Evolutionary conservation across 129 eudicot genomes (phyloP).

Genomic region (Centrapalus pauciflorus): DNA sequence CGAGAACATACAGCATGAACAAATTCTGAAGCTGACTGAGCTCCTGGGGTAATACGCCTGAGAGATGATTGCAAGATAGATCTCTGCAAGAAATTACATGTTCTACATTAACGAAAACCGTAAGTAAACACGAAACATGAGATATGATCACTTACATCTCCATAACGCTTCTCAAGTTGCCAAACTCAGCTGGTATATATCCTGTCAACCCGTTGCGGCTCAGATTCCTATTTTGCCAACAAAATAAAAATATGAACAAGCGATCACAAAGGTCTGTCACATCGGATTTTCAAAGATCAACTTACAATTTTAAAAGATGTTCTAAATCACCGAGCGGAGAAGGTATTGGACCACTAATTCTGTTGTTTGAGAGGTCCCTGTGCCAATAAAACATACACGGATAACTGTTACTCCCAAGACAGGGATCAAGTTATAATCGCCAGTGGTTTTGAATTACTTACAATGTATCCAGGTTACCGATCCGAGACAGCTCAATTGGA

Average conservation of each 20-base stretch:
- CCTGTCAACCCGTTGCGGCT: slow-evolving; percentile 69
- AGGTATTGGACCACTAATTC: slow-evolving; percentile 75
- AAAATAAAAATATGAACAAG: not conserved
- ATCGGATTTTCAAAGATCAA: not conserved
- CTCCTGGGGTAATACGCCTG: slow-evolving; percentile 76
- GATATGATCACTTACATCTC: slow-evolving; percentile 56
- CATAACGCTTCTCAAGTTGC: slow-evolving; percentile 85
- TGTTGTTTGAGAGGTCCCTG: slow-evolving; percentile 91
- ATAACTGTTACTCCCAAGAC: not conserved
- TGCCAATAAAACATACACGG: not conserved
- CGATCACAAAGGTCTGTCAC: not conserved
- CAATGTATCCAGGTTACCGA: slow-evolving; percentile 93
- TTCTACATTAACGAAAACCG: not conserved
- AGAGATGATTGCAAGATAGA: slow-evolving; percentile 71
- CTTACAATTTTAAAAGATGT: slow-evolving; percentile 92
- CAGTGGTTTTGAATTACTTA: slow-evolving; percentile 28
- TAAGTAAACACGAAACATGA: not conserved
- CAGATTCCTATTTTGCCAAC: slow-evolving; percentile 45
- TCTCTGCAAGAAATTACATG: slow-evolving; percentile 41
- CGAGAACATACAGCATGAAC: slow-evolving; percentile 65
- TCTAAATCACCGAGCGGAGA: slow-evolving; percentile 95
- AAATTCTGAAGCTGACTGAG: slow-evolving; percentile 89
- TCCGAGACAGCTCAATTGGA: slow-evolving; percentile 88
- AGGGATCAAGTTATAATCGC: not conserved
- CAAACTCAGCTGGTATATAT: slow-evolving; percentile 81